Evolutionary conservation across 306 rosid species (phyloP), one percentile per base, ranked within the genome.

Genomic region (Dryas octopetala): DNA sequence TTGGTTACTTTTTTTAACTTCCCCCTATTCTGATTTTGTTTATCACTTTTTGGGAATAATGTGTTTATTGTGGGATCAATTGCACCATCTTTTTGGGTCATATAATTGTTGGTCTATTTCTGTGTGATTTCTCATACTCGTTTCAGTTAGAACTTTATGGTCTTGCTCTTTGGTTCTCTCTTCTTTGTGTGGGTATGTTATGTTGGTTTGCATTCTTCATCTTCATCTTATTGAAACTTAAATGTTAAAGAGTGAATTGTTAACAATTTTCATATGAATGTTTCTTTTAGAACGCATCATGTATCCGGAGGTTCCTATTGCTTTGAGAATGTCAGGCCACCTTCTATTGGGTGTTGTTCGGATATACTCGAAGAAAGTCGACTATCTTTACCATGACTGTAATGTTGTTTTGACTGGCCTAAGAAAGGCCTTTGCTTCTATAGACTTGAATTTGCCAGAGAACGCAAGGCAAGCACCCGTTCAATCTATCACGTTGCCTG

Each of bases 251-350:
- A 4, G 53, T 9, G 32, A 41, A 3, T 71, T 38, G 43, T 43
- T 55, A 41, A 50, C 47, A n/a, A 40, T 9, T 9, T 49, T 79
- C 14, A 4, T 63, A 17, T 15, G 23, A 57, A 62, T 78, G 66
- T 67, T 26, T 79, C 44, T 78, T 72, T 62, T 54, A 92, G 98
- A 86, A 28, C 91, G 85, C 13, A 91, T 90, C 64, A 90, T 95
- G 96, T 95, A 83, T 82, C 97, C 97, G 0, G 97, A 89, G 55
- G 99, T 89, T 64, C 97, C 97, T 1, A 87, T 95, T 7, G 99
- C 99, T 2, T 75, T 92, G 66, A 82, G 97, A 74, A 85, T 93
- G 91, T 89, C 99, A 15, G 89, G 97, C 68, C 89, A 86, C 78
- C 99, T 95, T 76, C 85, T 95, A 6, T 51, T 92, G 17, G 97